A percentile compares a stretch with the other conserved stretches of the same genome.
These are phyloP conservation scores for Beauveria scarabaeidicola DNA, from an alignment of 2,329 filamentous ascomycete species.

Conservation along the genomic window DNA sequence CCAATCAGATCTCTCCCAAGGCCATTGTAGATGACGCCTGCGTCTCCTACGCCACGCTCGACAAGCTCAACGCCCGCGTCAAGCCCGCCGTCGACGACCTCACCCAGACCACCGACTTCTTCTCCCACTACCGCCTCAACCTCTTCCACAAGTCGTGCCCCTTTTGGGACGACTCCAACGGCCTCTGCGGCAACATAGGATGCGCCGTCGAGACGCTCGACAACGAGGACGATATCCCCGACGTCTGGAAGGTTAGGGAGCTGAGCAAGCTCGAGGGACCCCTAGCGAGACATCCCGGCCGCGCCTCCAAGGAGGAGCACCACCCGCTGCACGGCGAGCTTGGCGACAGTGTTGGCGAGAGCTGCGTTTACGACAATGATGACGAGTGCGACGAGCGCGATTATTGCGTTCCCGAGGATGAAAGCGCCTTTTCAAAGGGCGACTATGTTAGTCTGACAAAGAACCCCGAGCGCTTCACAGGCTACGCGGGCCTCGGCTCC, in stretches of 20 bases:
- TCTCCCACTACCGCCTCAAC: slow-evolving; percentile 93
- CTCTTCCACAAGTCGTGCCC: slow-evolving; percentile 91
- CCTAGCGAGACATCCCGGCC: slow-evolving; percentile 79
- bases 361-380: slow-evolving; percentile 94
- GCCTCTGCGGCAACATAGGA: slow-evolving; percentile 94
- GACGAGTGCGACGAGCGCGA: slow-evolving; percentile 95
- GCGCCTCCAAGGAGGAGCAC: slow-evolving; percentile 61
- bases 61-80: slow-evolving; percentile 69
- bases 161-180: slow-evolving; percentile 89
- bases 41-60: slow-evolving; percentile 85
- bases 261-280: slow-evolving; percentile 88
- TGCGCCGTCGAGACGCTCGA: slow-evolving; percentile 94
- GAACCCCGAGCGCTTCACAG: slow-evolving; percentile 93
- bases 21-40: slow-evolving; percentile 91
- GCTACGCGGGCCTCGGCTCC: slow-evolving; percentile 77
- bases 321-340: slow-evolving; percentile 73
- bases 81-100: slow-evolving; percentile 72
- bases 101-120: slow-evolving; percentile 87
- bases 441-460: slow-evolving; percentile 92
- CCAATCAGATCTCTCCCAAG: slow-evolving; percentile 70
- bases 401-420: slow-evolving; percentile 93
- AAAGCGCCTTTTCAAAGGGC: slow-evolving; percentile 75
- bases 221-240: slow-evolving; percentile 87
- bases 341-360: slow-evolving; percentile 83
- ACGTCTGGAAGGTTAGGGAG: slow-evolving; percentile 85